Evolutionary conservation across 306 rosid genomes (phyloP), one percentile per base, ranked within the genome.

Genomic region (Rubus parviflorus): DNA sequence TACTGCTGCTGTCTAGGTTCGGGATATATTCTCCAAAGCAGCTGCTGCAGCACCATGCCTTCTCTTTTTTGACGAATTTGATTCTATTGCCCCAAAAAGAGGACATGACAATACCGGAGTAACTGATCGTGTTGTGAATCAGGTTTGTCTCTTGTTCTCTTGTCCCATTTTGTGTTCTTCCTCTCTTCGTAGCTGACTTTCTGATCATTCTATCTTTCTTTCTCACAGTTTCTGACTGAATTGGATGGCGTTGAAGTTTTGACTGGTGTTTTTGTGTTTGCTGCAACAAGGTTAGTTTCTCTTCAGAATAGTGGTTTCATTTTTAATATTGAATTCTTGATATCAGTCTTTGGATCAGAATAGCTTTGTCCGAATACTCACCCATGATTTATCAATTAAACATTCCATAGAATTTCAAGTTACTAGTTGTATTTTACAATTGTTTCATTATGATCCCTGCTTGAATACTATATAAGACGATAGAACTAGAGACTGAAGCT

Each of bases 81-180:
- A 94, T 88, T 94, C 98, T 52, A 92, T 94, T 79, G 98, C 98
- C 69, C 98, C 98, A 14, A 92, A 92, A 89, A 90, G 97, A 88
- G 98, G 98, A 81, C 97, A 92, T 79, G 98, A 94, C 87, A 94
- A 94, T 83, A 94, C 97, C 79, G 98, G 98, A 83, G 98, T 94
- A 37, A 94, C 97, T 61, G 98, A 94, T 76, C 97, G 98, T 77
- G 97, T 94, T 54, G 98, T 92, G 79, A 94, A 94, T 89, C 98
- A 94, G 80, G 98, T 94, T 54, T 72, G 86, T 86, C 47, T 75
- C 68, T 46, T 68, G 30, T 52, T 63, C 73, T 19, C 73, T 70
- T 54, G 17, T 43, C 72, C 77, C 70, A 60, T 22, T 65, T 22
- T 62, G 10, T 75, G 75, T 8, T 60, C 5, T 57, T 15, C 51